phyloP scores from a whole-genome alignment of 352 stramenopile species.

The Plasmopara halstedii region DNA sequence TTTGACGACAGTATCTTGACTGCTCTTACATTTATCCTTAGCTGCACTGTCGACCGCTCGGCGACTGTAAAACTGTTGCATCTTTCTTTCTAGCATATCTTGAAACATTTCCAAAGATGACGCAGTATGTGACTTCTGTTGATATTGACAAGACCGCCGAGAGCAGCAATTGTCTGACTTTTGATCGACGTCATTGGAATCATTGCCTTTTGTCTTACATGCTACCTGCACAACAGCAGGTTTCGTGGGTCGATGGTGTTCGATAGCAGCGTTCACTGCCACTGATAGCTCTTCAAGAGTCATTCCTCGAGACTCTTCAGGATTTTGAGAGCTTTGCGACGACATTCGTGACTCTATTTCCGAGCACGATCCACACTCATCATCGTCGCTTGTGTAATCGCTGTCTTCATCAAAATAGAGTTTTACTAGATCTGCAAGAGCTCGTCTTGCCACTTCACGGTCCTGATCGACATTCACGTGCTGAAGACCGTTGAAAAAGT shows the following conservation, averaged over 20 bases:
- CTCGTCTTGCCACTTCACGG: conserved; percentile 24
- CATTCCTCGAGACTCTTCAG: conserved; percentile 12
- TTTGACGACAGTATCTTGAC: no score
- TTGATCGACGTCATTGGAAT: not conserved
- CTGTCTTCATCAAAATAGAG: conserved; percentile 29
- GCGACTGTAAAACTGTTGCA: conserved; percentile 16
- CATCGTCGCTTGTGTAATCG: conserved; percentile 6
- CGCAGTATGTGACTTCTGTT: not conserved
- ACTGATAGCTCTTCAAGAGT: conserved; percentile 45
- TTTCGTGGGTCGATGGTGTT: conserved; percentile 25
- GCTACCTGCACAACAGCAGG: not conserved
- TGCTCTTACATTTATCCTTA: no score
- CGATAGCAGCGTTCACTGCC: conserved; percentile 50
- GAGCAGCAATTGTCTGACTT: not conserved
- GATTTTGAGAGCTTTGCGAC: not conserved
- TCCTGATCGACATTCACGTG: conserved; percentile 6
- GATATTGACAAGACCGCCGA: not conserved
- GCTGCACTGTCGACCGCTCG: no score
- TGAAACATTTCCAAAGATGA: conserved; percentile 12
- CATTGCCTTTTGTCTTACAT: not conserved
- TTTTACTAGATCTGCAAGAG: conserved; percentile 40
- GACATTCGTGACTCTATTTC: conserved; percentile 5
- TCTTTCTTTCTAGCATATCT: conserved; percentile 20
- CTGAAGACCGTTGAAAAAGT: conserved; percentile 1
- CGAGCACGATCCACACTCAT: conserved; percentile 3